These are phyloP conservation scores for Cladophialophora psammophila DNA, from an alignment of 2,329 filamentous ascomycete genomes.

Conservation along the genomic window DNA sequence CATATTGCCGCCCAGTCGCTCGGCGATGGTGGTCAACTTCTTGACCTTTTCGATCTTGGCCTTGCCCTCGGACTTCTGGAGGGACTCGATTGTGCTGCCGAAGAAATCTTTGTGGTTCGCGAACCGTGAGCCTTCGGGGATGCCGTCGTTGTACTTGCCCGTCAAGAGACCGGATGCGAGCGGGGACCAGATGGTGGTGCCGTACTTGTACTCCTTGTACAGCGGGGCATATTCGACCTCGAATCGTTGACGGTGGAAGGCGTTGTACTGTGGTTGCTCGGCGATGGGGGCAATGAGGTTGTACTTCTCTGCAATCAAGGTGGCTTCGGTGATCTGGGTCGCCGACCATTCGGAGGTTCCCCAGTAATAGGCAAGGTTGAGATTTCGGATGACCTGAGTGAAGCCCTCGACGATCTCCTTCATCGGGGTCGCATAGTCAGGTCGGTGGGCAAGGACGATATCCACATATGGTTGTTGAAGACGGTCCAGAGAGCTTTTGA, in stretches of 20 bases:
- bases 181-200: slow-evolving; percentile 70
- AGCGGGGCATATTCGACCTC: slow-evolving; percentile 68
- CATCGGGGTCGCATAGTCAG: slow-evolving; percentile 68
- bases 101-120: slow-evolving; percentile 64
- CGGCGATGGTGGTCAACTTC: slow-evolving; percentile 60
- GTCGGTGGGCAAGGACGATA: slow-evolving; percentile 72
- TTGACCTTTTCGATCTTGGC: slow-evolving; percentile 66
- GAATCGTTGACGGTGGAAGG: slow-evolving; percentile 67
- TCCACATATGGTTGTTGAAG: slow-evolving; percentile 73
- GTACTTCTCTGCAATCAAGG: slow-evolving; percentile 59
- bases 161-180: slow-evolving; percentile 67
- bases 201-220: slow-evolving; percentile 66
- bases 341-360: slow-evolving; percentile 73
- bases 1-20: slow-evolving; percentile 67
- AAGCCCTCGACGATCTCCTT: slow-evolving; percentile 75
- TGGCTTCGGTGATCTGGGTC: slow-evolving; percentile 69
- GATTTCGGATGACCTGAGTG: slow-evolving; percentile 72
- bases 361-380: slow-evolving; percentile 72
- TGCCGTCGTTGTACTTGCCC: slow-evolving; percentile 71
- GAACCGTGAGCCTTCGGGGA: slow-evolving; percentile 66
- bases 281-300: slow-evolving; percentile 69
- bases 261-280: slow-evolving; percentile 73
- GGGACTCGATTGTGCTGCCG: slow-evolving; percentile 53
- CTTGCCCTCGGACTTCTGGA: slow-evolving; percentile 44
- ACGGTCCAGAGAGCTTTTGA: slow-evolving; percentile 65